Evolutionary conservation across 371 early-diverging fungal genomes (phyloP).

Genomic region (Mortierella sp.): DNA sequence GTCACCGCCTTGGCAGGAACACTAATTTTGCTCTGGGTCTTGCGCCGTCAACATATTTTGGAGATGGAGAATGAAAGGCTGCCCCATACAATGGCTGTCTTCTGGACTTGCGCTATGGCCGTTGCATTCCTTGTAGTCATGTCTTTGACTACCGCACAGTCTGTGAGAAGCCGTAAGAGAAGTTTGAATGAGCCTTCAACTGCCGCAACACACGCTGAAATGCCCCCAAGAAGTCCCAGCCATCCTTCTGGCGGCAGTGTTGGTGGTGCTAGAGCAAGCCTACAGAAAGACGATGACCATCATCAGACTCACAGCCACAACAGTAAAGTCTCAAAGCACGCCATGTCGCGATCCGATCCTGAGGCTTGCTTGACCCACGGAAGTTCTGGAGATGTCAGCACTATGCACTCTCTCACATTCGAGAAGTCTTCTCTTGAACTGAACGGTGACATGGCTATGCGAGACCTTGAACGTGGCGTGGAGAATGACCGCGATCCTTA

Average conservation of each 20-base stretch:
- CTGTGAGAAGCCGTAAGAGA: slow-evolving; percentile 29
- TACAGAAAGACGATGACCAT: background rate
- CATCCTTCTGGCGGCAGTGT: background rate
- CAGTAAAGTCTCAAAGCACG: slow-evolving; percentile 6
- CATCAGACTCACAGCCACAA: background rate
- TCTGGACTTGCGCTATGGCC: slow-evolving; percentile 52
- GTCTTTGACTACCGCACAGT: slow-evolving; percentile 33
- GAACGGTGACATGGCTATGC: background rate
- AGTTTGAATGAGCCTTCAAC: slow-evolving; percentile 33
- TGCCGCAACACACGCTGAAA: background rate
- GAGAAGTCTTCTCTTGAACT: background rate
- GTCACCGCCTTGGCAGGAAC: slow-evolving; percentile 46
- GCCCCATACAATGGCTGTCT: slow-evolving; percentile 37
- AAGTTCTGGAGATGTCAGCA: slow-evolving; percentile 24
- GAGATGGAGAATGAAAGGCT: slow-evolving; percentile 25
- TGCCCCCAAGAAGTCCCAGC: background rate
- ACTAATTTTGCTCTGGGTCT: slow-evolving; percentile 45
- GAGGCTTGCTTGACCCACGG: slow-evolving; percentile 35
- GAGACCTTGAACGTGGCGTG: background rate
- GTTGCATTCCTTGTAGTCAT: slow-evolving; percentile 37
- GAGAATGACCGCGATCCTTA: slow-evolving; percentile 10
- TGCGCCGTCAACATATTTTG: slow-evolving; percentile 30
- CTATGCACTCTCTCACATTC: slow-evolving; percentile 6
- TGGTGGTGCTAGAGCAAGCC: background rate
- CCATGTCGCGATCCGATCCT: background rate